Percentiles rank a stretch among this genome's conserved stretches.
Evolutionary conservation across 2,329 filamentous ascomycete species (phyloP).

Genomic region (Fusarium keratoplasticum): DNA sequence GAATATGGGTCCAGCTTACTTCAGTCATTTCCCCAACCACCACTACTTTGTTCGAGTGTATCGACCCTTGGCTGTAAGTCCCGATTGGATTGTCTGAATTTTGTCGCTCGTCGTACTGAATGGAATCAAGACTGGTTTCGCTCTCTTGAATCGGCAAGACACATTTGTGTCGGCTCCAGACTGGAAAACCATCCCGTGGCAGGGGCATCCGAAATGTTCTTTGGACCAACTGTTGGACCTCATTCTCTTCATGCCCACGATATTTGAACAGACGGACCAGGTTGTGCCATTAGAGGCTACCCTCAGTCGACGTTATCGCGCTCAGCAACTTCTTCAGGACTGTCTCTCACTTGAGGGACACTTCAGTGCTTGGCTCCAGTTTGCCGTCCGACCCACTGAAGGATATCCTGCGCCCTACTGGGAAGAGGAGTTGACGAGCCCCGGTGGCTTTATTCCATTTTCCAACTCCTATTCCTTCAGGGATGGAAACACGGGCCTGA

Average conservation of each 20-base stretch:
- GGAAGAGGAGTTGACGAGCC: constrained; percentile 48
- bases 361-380: constrained; percentile 60
- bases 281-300: constrained; percentile 55
- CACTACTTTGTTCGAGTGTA: constrained; percentile 69
- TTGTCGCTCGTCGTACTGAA: constrained; percentile 26
- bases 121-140: constrained; percentile 55
- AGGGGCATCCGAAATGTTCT: constrained; percentile 61
- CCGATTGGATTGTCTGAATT: background rate
- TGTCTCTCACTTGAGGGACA: constrained; percentile 61
- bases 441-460: constrained; percentile 56
- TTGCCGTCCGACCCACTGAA: constrained; percentile 43
- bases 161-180: constrained; percentile 64
- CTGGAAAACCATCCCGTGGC: constrained; percentile 65
- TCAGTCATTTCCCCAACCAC: constrained; percentile 65
- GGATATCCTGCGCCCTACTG: constrained; percentile 54
- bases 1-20: constrained; percentile 58
- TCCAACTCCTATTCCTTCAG: constrained; percentile 58
- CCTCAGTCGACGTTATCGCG: constrained; percentile 55
- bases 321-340: constrained; percentile 60
- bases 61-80: constrained; percentile 63
- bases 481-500: constrained; percentile 57
- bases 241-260: constrained; percentile 58
- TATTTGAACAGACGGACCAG: constrained; percentile 60
- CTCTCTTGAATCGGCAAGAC: constrained; percentile 61
- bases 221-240: constrained; percentile 66